These are phyloP conservation scores for Thalassiosira hispida DNA, from an alignment of 352 stramenopile genomes.

Conservation along the genomic window DNA sequence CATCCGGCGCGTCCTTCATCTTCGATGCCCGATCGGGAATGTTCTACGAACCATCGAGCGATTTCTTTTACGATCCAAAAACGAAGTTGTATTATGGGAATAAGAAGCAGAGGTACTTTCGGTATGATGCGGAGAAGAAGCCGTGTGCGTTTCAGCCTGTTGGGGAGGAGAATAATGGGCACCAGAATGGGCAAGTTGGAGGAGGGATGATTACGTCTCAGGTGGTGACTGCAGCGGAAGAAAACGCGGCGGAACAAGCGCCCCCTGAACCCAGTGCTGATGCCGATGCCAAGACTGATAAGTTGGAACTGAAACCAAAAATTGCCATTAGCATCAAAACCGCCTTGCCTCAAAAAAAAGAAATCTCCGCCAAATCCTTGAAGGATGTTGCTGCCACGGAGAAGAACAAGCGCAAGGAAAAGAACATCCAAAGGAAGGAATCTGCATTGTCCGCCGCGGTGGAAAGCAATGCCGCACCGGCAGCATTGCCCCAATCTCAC, in stretches of 20 bases:
- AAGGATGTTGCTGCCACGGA: constrained; percentile 32
- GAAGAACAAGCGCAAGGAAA: constrained; percentile 44
- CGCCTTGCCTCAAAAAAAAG: constrained; percentile 21
- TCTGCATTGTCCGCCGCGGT: background rate
- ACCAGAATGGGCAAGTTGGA: background rate
- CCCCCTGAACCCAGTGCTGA: background rate
- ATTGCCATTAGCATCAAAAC: constrained; percentile 78
- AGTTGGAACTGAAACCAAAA: constrained; percentile 43
- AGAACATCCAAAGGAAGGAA: constrained; percentile 28
- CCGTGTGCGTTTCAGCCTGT: constrained; percentile 40
- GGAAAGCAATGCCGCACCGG: constrained; percentile 8
- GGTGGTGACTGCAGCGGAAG: constrained; percentile 13
- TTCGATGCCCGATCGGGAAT: constrained; percentile 79
- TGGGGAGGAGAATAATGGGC: background rate
- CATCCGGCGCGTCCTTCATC: constrained; percentile 62
- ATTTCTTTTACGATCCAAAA: constrained; percentile 86
- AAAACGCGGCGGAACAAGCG: background rate
- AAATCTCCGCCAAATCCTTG: constrained; percentile 19
- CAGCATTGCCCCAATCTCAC: constrained; percentile 29
- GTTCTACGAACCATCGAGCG: constrained; percentile 78
- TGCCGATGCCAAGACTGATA: background rate
- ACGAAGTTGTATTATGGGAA: constrained; percentile 82
- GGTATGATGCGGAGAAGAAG: constrained; percentile 42
- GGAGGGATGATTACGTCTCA: background rate
- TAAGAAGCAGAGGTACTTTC: constrained; percentile 69